Evolutionary conservation across 345 rosid genomes (phyloP).

Genomic region (Brassica nigra): DNA sequence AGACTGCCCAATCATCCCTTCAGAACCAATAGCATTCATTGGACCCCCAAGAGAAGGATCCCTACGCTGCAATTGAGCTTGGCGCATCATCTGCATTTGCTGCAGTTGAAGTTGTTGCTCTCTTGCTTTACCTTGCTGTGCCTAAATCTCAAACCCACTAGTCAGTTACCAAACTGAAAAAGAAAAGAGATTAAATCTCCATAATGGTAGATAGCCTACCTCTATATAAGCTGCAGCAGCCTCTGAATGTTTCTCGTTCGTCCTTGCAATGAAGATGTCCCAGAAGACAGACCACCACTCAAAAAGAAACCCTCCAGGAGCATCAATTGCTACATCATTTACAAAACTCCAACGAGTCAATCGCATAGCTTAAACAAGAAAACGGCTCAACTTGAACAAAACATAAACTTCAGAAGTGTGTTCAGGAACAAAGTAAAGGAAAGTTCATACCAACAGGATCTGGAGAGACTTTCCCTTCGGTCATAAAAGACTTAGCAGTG

Average conservation of each 20-base stretch:
- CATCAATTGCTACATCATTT: constrained; percentile 86
- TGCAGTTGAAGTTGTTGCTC: constrained; percentile 89
- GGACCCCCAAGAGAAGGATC: constrained; percentile 73
- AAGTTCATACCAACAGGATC: constrained; percentile 85
- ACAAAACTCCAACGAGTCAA: background rate
- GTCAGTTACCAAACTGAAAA: constrained; percentile 14
- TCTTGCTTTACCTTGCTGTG: constrained; percentile 79
- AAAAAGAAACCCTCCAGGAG: constrained; percentile 97
- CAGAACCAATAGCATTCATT: constrained; percentile 62
- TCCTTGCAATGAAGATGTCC: constrained; percentile 97
- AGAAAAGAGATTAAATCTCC: background rate
- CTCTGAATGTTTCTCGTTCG: constrained; percentile 93
- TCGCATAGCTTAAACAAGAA: background rate
- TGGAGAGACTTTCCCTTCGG: constrained; percentile 92
- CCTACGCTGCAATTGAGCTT: constrained; percentile 82
- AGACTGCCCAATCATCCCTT: constrained; percentile 75
- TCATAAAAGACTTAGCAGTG: constrained; percentile 91
- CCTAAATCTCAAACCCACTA: constrained; percentile 47
- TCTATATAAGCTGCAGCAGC: constrained; percentile 89
- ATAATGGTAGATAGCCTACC: constrained; percentile 45
- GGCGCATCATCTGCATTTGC: constrained; percentile 76
- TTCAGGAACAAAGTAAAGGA: background rate
- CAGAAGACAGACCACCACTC: constrained; percentile 99
- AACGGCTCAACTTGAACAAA: background rate
- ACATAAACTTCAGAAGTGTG: background rate